Conservation (phyloP, 306 rosid genomes). For the Sindora glabra region DNA sequence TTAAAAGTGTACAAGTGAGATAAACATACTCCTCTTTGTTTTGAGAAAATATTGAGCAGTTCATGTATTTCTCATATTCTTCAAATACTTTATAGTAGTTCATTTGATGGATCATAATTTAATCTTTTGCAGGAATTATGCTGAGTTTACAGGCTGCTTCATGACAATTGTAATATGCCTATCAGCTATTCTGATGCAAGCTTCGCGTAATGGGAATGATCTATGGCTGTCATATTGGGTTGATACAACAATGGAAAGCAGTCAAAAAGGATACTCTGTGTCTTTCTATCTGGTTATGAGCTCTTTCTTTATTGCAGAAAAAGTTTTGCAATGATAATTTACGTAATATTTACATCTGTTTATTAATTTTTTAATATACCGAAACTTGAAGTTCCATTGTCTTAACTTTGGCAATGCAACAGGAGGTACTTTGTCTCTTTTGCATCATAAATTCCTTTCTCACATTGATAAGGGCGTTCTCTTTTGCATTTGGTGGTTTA, state of each 20-base stretch:
- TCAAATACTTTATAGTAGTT: no score
- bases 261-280: constrained; percentile 48
- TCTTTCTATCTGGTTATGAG: constrained; percentile 73
- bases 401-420: constrained; percentile 23
- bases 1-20: constrained; percentile 74
- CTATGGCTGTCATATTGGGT: constrained; percentile 96
- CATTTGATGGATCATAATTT: neutral
- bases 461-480: constrained; percentile 91
- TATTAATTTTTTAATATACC: no score
- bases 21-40: neutral
- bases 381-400: neutral
- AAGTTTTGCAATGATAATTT: neutral
- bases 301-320: neutral
- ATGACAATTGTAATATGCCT: constrained; percentile 56
- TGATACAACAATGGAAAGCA: constrained; percentile 49
- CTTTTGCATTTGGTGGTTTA: constrained; percentile 93
- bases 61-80: no score
- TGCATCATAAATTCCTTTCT: constrained; percentile 70
- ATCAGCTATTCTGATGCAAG: constrained; percentile 92
- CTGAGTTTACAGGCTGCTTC: constrained; percentile 67
- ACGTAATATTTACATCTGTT: neutral
- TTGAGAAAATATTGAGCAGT: neutral
- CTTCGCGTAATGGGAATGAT: constrained; percentile 93
- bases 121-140: constrained; percentile 60
- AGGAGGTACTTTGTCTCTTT: constrained; percentile 76